phyloP scores from a whole-genome alignment of 2,329 filamentous ascomycete species.

The Periconia macrospinosa region DNA sequence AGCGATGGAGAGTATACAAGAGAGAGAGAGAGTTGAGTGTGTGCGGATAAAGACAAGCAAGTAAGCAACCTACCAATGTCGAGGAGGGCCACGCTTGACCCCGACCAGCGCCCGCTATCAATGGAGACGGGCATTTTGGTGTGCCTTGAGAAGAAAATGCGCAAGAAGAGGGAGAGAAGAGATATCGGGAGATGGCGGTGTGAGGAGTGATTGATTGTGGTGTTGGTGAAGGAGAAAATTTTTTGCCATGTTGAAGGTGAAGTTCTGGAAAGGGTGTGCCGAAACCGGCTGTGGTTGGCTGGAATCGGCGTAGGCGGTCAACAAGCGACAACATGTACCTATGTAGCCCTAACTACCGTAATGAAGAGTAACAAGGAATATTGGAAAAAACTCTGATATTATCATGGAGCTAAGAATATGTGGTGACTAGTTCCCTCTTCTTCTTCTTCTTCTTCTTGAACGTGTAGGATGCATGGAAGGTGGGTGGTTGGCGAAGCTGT shows the following conservation, averaged over 20 bases:
- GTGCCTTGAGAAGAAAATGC: slow-evolving; percentile 16
- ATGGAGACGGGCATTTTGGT: slow-evolving; percentile 32
- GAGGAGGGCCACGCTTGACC: slow-evolving; percentile 55
- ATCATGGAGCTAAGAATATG: not conserved
- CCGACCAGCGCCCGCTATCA: slow-evolving; percentile 31
- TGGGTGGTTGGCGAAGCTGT: no score
- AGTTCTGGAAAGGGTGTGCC: slow-evolving; percentile 20
- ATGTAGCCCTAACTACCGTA: not conserved
- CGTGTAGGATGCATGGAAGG: no score
- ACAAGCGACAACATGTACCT: not conserved
- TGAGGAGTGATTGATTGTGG: slow-evolving; percentile 16
- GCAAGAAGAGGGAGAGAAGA: not conserved
- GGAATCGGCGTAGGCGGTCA: not conserved
- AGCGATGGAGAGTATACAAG: slow-evolving; percentile 9
- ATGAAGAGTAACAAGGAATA: not conserved
- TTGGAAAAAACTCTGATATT: not conserved
- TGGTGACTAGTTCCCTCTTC: no score
- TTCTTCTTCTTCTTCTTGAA: no score
- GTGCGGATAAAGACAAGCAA: no score
- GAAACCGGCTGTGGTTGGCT: slow-evolving; percentile 29
- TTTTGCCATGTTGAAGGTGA: slow-evolving; percentile 17
- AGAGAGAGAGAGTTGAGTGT: no score
- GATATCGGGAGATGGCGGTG: slow-evolving; percentile 24
- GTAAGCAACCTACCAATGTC: slow-evolving; percentile 63
- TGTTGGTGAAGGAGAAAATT: slow-evolving; percentile 27